These are phyloP conservation scores for Quercus parvula DNA, from an alignment of 306 rosid species.

Conservation along the genomic window DNA sequence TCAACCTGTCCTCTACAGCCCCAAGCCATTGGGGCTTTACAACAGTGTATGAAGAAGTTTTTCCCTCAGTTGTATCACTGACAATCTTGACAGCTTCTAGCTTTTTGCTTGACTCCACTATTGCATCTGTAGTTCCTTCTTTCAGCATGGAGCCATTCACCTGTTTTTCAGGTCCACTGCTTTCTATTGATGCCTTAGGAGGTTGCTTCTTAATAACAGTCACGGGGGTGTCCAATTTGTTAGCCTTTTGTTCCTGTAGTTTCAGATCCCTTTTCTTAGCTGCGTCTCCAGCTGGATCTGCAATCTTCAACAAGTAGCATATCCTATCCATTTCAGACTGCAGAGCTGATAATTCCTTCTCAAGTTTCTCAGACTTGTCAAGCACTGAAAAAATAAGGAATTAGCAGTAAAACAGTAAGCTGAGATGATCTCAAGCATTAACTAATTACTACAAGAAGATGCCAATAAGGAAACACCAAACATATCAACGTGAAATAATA, in stretches of 20 bases:
- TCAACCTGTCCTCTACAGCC: conserved; percentile 46
- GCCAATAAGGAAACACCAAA: neutral
- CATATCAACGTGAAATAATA: neutral
- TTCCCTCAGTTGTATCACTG: conserved; percentile 37
- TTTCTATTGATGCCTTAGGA: conserved; percentile 35
- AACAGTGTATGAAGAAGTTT: conserved; percentile 44
- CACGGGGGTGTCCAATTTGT: conserved; percentile 30
- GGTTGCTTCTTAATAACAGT: conserved; percentile 37
- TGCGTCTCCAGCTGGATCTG: conserved; percentile 91
- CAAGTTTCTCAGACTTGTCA: conserved; percentile 62
- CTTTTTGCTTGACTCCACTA: conserved; percentile 29
- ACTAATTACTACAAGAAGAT: neutral
- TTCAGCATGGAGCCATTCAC: conserved; percentile 27
- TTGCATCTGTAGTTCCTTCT: conserved; percentile 35
- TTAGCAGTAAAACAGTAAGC: conserved; percentile 24
- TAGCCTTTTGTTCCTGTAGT: conserved; percentile 44
- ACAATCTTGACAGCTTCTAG: conserved; percentile 30
- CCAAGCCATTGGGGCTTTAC: conserved; percentile 96
- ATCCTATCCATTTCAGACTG: conserved; percentile 82
- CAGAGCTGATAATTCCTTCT: conserved; percentile 68
- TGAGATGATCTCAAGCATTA: conserved; percentile 7
- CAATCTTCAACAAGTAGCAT: conserved; percentile 79
- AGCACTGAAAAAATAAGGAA: conserved; percentile 54
- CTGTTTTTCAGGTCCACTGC: conserved; percentile 32
- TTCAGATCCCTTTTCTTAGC: conserved; percentile 74